Base-by-base conservation (phyloP, 1,284 basidiomycete genomes). In the Cryptococcus sp. region DNA sequence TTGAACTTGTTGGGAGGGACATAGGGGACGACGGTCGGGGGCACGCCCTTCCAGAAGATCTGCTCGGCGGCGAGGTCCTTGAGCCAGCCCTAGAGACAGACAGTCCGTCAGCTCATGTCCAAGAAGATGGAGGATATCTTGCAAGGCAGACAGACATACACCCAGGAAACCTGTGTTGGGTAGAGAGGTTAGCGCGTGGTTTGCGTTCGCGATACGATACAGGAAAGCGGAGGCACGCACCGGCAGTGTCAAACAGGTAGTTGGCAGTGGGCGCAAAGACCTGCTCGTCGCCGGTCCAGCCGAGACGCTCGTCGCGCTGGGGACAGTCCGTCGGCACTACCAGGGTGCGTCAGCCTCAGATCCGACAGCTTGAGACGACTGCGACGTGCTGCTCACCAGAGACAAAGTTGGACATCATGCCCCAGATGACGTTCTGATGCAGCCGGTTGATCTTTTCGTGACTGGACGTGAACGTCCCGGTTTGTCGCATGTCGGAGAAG, bases 231-330 rank as follows among this genome's bases (percentile, higher is more conserved):
- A 16, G 18, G 24, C 15, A 46, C 16, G 6, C 24, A 15, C 60
- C 59, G 18, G 47, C 16, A 15, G 67, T 67, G 54, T 75, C 67
- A 60, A 61, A 73, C 1, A 73, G 56, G 54, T 58, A 72, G 35
- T 57, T 63, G 1, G 69, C 67, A 5, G 72, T 72, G 0, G 64
- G 62, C 0, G 70, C 64, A 49, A 75, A 70, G 7, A 68, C 71
- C 48, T 69, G 65, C 9, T 72, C 56, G 50, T 75, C 72, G 18
- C 68, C 72, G 0, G 71, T 75, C 72, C 72, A 75, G 3, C 72
- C 72, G 3, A 73, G 61, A 33, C 73, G 60, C 55, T 75, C 72
- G 50, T 75, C 71, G 20, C 72, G 63, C 61, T 75, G 72, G 4
- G 72, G 72, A 56, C 72, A 74, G 44, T 74, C 72, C 18, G 67